Evolutionary conservation across 371 early-diverging fungal genomes (phyloP), one percentile per base, ranked within the genome.

Genomic region (Nematocida parisii): DNA sequence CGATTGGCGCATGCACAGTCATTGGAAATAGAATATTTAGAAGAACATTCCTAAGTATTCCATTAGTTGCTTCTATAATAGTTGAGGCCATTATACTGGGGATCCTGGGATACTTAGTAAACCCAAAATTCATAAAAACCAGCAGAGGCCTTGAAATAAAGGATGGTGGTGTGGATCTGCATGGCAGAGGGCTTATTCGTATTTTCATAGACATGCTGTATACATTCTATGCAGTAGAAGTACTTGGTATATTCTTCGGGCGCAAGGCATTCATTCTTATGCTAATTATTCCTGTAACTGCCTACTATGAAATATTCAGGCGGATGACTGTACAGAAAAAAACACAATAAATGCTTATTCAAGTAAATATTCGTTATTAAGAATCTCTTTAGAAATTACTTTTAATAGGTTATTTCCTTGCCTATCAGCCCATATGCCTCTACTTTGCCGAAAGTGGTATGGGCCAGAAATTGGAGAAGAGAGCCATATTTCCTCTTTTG

Each of bases 401-500:
- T 54, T 70, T 9, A 77, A 39, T 39, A 77, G 50, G 44, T 58
- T 42, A 45, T 72, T 68, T 18, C 50, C 83, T 24, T 56, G 64
- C 3, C 39, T 20, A 52, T 83, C 71, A 70, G 85, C 24, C 88
- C 88, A 73, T 80, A 87, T 73, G 15, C 83, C 75, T 0, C 77
- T 72, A 72, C 90, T 90, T 73, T 89, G 91, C 82, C 94, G 93
- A 83, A 91, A 96, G 62, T 95, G 90, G 84, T 91, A 92, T 5
- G 95, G 95, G 5, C 97, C 97, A 85, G 93, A 92, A 42, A 91
- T 83, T 4, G 98, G 98, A 5, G 96, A 95, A 15, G 96, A 95
- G 6, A 94, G 87, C 98, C 98, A 97, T 22, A 97, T 92, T 87
- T 97, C 96, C 84, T 90, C 91, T 89, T 95, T 95, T 2, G 96